These are phyloP conservation scores for Cladophialophora carrionii DNA, from an alignment of 2,329 filamentous ascomycete species.

Conservation along the genomic window DNA sequence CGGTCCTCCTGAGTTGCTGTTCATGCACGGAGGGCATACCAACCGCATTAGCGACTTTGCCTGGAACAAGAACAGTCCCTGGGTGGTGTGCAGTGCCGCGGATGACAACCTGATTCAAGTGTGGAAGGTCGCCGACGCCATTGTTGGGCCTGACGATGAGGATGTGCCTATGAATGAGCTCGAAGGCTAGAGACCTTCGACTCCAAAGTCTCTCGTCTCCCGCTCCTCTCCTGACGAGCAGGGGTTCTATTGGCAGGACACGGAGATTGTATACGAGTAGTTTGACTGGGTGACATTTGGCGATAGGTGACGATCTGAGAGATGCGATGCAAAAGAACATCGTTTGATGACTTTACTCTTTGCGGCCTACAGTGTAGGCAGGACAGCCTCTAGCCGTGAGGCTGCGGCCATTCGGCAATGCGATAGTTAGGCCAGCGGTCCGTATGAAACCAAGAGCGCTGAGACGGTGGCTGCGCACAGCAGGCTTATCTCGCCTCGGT, in stretches of 20 bases:
- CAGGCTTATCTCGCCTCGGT: background rate
- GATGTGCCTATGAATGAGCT: slow-evolving; percentile 78
- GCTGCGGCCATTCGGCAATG: background rate
- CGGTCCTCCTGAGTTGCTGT: slow-evolving; percentile 91
- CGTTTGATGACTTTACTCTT: background rate
- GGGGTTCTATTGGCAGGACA: background rate
- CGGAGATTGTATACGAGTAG: background rate
- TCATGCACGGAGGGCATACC: slow-evolving; percentile 98
- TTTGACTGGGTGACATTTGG: background rate
- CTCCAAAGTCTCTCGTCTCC: background rate
- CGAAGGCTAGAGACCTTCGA: slow-evolving; percentile 50
- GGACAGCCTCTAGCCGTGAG: background rate
- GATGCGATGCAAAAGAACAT: background rate
- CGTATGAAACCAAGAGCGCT: background rate
- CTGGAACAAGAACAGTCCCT: slow-evolving; percentile 96
- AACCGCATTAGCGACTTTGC: slow-evolving; percentile 96
- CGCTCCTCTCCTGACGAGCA: background rate
- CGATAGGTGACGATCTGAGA: background rate
- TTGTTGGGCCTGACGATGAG: slow-evolving; percentile 70
- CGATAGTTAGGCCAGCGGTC: background rate
- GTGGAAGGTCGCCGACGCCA: slow-evolving; percentile 83
- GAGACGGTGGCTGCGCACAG: background rate
- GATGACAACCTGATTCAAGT: slow-evolving; percentile 97
- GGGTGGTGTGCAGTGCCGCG: slow-evolving; percentile 92
- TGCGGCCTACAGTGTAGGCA: background rate